Base-by-base conservation (phyloP, 176 grass and related monocot species). In the Raddia distichophylla region DNA sequence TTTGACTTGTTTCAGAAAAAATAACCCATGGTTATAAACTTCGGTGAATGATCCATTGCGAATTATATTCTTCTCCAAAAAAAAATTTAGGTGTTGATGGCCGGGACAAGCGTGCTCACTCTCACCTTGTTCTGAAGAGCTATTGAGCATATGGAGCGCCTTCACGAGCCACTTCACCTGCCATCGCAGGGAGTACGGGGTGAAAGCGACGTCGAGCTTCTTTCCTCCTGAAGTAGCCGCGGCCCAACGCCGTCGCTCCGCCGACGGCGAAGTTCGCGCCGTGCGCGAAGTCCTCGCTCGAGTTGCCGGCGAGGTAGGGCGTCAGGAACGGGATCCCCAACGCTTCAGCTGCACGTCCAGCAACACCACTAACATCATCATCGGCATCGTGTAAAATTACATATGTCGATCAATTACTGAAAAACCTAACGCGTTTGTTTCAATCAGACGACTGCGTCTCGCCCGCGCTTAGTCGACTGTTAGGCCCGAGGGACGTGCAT, bases 211-310 rank as follows among this genome's bases (percentile, higher is more conserved):
- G 35, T 60, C 55, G 42, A 91, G 82, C 13, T 67, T 77, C 82
- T 75, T 75, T 88, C 64, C 69, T 47, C 75, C 60, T 81, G 79
- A 94, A 94, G 83, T 82, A 94, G 7, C 11, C 54, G 3, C 62
- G 78, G 64, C 79, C 84, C 27, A 94, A 56, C 18, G 91, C 91
- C 7, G 91, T 94, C 5, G 91, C 91, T 16, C 91, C 85, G 5
- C 78, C 91, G 14, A 91, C 88, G 0, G 88, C 88, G 27, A 94
- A 94, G 77, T 94, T 94, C 11, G 86, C 83, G 37, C 92, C 92
- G 13, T 86, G 84, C 20, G 60, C 54, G 67, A 64, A 94, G n/a
- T 86, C 88, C 3, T 73, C 51, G 17, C 75, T 75, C 10, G 53
- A 44, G 47, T 86, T 85, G 61, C 92, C 92, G 15, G 79, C 92